Base-by-base conservation (phyloP, 1,284 basidiomycete genomes). In the Leccinum fallax region DNA sequence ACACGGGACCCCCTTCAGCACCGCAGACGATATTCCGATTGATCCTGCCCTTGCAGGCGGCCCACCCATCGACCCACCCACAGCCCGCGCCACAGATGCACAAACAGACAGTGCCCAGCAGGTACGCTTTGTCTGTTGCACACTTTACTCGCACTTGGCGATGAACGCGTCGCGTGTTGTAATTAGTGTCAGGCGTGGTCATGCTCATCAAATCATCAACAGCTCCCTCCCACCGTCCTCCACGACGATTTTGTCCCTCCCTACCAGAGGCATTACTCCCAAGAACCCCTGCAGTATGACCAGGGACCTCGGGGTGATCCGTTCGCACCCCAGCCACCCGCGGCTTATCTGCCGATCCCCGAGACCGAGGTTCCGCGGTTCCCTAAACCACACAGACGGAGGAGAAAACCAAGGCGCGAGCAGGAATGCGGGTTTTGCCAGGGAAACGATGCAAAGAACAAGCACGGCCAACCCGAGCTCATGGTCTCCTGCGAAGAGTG, bases 301-400 rank as follows among this genome's bases (percentile, higher is more conserved):
- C 85, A 88, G 73, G 88, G 84, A 21, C 90, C 90, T 16, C 88
- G 90, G 69, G 90, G 90, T 63, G 90, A 92, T 77, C 90, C 90
- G 40, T 92, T 92, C 72, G 87, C 89, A 56, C 88, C 85, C 46
- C 84, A 82, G 64, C 82, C 82, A 60, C 77, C 79, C 53, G 77
- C 78, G 61, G 73, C 80, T 57, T 88, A 80, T 77, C 78, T 85
- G 62, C 81, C 80, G 61, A 76, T 82, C 62, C 77, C 74, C 59
- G 68, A 74, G 61, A 68, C 74, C 60, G 63, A 66, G 26, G 53
- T 61, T 60, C 61, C 64, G 63, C 78, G 77, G 21, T 71, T 76
- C 26, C 66, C 74, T 16, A 86, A 82, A 69, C 76, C 78, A 3
- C 69, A 64, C 43, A 88, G 83, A 74, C 83, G 83, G 67, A 86